Base-by-base conservation (phyloP, 805 yeast genomes). In the Danielia reshetovae region DNA sequence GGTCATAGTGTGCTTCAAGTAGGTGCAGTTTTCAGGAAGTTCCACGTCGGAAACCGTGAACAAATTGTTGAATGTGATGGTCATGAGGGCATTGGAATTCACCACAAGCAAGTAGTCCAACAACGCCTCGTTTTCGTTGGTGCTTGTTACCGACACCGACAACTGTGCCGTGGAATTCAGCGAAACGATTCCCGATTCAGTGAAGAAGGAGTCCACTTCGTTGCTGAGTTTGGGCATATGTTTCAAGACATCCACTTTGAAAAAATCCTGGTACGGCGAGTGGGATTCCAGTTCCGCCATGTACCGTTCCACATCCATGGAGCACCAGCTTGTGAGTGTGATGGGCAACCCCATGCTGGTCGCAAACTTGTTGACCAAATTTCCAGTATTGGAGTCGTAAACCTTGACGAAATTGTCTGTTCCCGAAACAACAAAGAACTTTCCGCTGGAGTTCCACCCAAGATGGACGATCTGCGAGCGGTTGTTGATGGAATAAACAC, bases 401-500 rank as follows among this genome's bases (percentile, higher is more conserved):
- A 76, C 51, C 33, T 68, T 62, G 26, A 66, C 62, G 7, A 56
- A 39, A 1, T 66, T 63, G 40, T 73, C 75, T 1, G 54, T 42
- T 6, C 77, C 79, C 2, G 71, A 47, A 2, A 74, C 53, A 9
- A 70, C 74, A 35, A 76, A 59, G 32, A 47, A 61, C 27, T 57
- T 57, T 0, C 75, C 75, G 38, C 54, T 56, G 11, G 51, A 54
- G 39, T 55, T 52, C 57, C 58, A 68, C 17, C 52, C 45, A 6
- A 63, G 54, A 12, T 52, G 54, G 4, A 54, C 36, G 18, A 66
- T 65, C 11, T 49, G 50, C 7, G 62, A 54, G 33, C 55, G 54
- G 32, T 65, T 56, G 29, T 64, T 61, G 18, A 71, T 56, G 11
- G 75, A 65, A 65, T 76, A 77, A 4, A 77, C 73, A 14, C 73